phyloP scores from a whole-genome alignment of 2,329 filamentous ascomycete species.

The Neurospora crassa region DNA sequence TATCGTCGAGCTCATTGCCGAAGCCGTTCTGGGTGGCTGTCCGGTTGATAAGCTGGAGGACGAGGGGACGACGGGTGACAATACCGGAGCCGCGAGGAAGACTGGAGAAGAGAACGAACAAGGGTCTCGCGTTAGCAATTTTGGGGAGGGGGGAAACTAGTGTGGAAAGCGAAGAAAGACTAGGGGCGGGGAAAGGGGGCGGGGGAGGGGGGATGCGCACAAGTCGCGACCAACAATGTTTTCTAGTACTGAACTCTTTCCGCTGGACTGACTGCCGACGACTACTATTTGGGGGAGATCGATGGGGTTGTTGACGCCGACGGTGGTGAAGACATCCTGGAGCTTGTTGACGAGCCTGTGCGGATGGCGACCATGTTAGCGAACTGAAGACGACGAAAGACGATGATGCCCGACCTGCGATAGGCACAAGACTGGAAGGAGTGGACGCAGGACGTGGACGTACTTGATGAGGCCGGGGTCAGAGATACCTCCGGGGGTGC shows the following conservation, averaged over 20 bases:
- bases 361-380: conserved; percentile 8
- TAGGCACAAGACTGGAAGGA: not conserved
- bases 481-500: conserved; percentile 49
- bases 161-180: conserved; percentile 1
- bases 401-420: not conserved
- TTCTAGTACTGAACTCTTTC: conserved; percentile 97
- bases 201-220: conserved; percentile 45
- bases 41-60: conserved; percentile 96
- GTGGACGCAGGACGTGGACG: conserved; percentile 18
- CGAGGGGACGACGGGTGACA: conserved; percentile 88
- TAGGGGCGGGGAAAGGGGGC: not conserved
- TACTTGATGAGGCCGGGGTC: conserved; percentile 59
- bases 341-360: conserved; percentile 88
- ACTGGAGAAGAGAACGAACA: conserved; percentile 37
- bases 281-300: conserved; percentile 97
- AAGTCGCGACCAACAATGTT: conserved; percentile 99
- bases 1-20: conserved; percentile 53
- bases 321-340: conserved; percentile 97
- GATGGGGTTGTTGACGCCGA: conserved; percentile 98
- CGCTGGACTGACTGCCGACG: conserved; percentile 95
- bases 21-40: conserved; percentile 61
- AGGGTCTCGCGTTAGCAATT: conserved; percentile 6
- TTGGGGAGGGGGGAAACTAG: conserved; percentile 4
- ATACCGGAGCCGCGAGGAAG: conserved; percentile 96
- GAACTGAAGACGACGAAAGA: not conserved